Evolutionary conservation across 352 stramenopile genomes (phyloP).

Genomic region (Pythium catenulatum): DNA sequence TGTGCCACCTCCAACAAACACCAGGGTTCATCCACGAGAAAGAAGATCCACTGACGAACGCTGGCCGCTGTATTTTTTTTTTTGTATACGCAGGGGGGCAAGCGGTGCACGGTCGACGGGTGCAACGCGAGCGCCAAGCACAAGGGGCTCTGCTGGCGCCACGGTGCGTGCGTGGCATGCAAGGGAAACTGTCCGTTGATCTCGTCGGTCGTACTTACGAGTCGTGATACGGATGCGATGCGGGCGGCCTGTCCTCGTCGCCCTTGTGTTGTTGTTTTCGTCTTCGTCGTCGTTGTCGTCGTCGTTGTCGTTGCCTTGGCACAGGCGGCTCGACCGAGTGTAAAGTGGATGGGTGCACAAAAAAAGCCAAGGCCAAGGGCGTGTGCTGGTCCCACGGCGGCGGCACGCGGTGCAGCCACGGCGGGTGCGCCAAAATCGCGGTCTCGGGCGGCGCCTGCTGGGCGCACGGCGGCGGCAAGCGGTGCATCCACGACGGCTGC

Average conservation of each 20-base stretch:
- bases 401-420: conserved; percentile 28
- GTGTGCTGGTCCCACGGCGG: conserved; percentile 40
- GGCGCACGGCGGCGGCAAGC: conserved; percentile 35
- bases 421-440: conserved; percentile 39
- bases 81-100: conserved; percentile 58
- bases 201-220: too few relatives aligned
- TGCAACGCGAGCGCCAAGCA: conserved; percentile 66
- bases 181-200: too few relatives aligned
- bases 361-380: conserved; percentile 10
- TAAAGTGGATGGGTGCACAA: conserved; percentile 34
- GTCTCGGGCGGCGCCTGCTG: conserved; percentile 33
- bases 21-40: too few relatives aligned
- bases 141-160: conserved; percentile 66
- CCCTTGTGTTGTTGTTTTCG: too few relatives aligned
- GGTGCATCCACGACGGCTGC: conserved; percentile 34
- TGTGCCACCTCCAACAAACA: too few relatives aligned
- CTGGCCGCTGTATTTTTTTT: too few relatives aligned
- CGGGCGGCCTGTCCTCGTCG: too few relatives aligned
- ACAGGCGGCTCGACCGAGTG: conserved; percentile 36
- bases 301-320: not conserved
- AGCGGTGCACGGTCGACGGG: conserved; percentile 62
- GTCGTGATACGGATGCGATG: too few relatives aligned
- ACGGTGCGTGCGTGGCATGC: conserved; percentile 53
- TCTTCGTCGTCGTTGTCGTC: too few relatives aligned
- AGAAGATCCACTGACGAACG: too few relatives aligned